phyloP scores from a whole-genome alignment of 2,329 filamentous ascomycete species.

The Furcasterigmium furcatum region DNA sequence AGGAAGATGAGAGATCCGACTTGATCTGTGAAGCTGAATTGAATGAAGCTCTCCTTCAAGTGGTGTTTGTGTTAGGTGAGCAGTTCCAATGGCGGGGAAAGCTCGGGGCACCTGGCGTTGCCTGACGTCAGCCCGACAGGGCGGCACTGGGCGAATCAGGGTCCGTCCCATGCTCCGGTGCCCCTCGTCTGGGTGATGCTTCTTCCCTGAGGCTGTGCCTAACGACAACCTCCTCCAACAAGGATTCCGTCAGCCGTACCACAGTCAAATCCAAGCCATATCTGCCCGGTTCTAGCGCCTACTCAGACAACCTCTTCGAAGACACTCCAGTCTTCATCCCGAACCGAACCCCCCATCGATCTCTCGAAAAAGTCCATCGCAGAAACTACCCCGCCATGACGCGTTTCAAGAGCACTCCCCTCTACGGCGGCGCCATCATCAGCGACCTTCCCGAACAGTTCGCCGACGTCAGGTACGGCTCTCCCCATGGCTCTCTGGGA shows the following conservation, averaged over 20 bases:
- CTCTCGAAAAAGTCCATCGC: neutral
- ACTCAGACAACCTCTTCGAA: too few species aligned
- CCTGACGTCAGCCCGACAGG: neutral
- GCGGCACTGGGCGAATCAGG: neutral
- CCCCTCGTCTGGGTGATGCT: too few species aligned
- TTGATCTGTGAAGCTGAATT: conserved; percentile 2
- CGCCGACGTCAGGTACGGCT: conserved; percentile 66
- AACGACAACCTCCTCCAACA: too few species aligned
- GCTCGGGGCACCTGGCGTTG: neutral
- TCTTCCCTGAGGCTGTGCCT: too few species aligned
- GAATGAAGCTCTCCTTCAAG: neutral
- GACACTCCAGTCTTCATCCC: too few species aligned
- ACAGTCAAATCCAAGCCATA: too few species aligned
- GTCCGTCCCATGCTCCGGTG: neutral
- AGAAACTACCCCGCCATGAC: conserved; percentile 34
- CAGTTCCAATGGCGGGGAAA: neutral
- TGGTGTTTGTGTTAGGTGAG: neutral
- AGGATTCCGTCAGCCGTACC: too few species aligned
- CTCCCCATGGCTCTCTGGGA: neutral
- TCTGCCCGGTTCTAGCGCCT: too few species aligned
- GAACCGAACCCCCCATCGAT: neutral
- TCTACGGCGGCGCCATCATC: conserved; percentile 71
- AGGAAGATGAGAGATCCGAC: neutral
- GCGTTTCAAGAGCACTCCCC: conserved; percentile 52
- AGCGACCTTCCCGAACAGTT: conserved; percentile 66